Conservation (phyloP, 345 rosid genomes). For the Brassica incana region DNA sequence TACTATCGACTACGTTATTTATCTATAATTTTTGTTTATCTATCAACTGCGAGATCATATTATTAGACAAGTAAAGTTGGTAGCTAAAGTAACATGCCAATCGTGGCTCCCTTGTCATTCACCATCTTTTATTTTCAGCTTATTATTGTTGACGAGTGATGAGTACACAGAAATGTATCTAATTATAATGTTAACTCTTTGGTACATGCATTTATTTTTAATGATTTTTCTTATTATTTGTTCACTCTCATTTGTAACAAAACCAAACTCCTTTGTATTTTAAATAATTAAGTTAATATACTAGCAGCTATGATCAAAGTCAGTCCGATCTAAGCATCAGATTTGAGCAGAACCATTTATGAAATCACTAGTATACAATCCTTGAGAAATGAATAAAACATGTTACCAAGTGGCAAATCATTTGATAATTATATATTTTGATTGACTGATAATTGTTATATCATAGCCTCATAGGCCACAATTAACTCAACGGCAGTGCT, state of each 20-base stretch:
- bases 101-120: slow-evolving; percentile 37
- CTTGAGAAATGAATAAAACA: slow-evolving; percentile 33
- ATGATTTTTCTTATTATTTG: neutral
- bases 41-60: slow-evolving; percentile 6
- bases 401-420: slow-evolving; percentile 36
- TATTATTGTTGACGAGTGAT: slow-evolving; percentile 16
- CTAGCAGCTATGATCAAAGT: slow-evolving; percentile 8
- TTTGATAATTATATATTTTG: slow-evolving; percentile 21
- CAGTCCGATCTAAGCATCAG: neutral
- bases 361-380: slow-evolving; percentile 7
- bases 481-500: slow-evolving; percentile 28
- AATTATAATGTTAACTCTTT: neutral
- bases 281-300: neutral
- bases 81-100: slow-evolving; percentile 55
- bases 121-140: slow-evolving; percentile 34
- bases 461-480: slow-evolving; percentile 30
- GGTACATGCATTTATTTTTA: neutral
- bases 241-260: slow-evolving; percentile 1
- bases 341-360: slow-evolving; percentile 2
- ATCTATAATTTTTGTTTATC: neutral
- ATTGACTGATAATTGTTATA: slow-evolving; percentile 29
- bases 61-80: slow-evolving; percentile 25
- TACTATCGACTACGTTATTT: neutral
- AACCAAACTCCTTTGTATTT: neutral
- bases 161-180: neutral